Evolutionary conservation across 345 rosid genomes (phyloP).

Genomic region (Alliaria petiolata): DNA sequence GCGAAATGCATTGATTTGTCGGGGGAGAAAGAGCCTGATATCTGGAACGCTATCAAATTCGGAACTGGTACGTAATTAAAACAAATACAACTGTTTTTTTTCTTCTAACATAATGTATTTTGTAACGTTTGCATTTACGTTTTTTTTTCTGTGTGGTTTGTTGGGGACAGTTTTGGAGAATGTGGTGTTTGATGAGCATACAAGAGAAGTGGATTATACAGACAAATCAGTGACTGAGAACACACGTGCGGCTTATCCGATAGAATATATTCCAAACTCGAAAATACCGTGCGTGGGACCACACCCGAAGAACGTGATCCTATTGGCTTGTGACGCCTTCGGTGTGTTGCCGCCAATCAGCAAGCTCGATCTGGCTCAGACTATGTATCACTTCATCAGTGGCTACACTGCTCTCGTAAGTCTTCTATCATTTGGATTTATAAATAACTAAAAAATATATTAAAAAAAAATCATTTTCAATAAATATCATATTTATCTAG

Average conservation of each 20-base stretch:
- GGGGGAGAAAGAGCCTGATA: constrained; percentile 89
- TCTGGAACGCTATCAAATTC: constrained; percentile 95
- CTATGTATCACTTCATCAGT: constrained; percentile 99
- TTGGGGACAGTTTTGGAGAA: constrained; percentile 77
- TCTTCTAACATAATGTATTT: neutral
- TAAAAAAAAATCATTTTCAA: no score
- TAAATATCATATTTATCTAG: no score
- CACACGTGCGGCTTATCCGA: constrained; percentile 94
- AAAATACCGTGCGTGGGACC: constrained; percentile 92
- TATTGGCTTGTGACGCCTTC: constrained; percentile 93
- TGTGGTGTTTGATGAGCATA: constrained; percentile 92
- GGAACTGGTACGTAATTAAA: constrained; percentile 55
- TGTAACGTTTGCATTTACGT: neutral
- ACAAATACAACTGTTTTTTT: neutral
- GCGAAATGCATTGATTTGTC: constrained; percentile 97
- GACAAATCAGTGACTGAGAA: constrained; percentile 96
- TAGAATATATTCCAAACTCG: constrained; percentile 84
- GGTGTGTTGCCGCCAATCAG: constrained; percentile 98
- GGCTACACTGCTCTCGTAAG: constrained; percentile 95
- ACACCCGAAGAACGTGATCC: constrained; percentile 89
- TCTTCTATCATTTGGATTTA: neutral
- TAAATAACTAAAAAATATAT: neutral
- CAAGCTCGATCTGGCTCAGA: constrained; percentile 80
- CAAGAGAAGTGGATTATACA: constrained; percentile 72
- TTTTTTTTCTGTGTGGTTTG: no score